These are phyloP conservation scores for Combretum micranthum DNA, from an alignment of 345 rosid genomes.

Conservation along the genomic window DNA sequence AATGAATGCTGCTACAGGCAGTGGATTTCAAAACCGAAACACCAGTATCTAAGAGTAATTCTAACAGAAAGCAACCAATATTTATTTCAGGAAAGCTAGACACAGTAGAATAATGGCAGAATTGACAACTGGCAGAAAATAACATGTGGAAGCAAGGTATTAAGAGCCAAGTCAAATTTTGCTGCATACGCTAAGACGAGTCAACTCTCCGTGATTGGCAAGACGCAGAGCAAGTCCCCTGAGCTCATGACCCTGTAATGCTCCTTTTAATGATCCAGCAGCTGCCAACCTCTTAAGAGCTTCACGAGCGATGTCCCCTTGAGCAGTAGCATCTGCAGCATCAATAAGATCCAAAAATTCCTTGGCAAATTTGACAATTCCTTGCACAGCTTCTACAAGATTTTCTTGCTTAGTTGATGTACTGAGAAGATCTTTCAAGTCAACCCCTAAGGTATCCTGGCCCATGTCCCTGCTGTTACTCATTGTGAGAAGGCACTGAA, in stretches of 20 bases:
- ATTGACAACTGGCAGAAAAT: too few species aligned
- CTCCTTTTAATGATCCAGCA: conserved; percentile 96
- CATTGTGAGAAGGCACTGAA: conserved; percentile 93
- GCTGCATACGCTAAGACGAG: conserved; percentile 68
- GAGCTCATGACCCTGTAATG: conserved; percentile 77
- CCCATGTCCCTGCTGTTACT: conserved; percentile 95
- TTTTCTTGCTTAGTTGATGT: conserved; percentile 83
- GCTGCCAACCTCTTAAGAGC: conserved; percentile 93
- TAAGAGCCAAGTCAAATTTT: conserved; percentile 6
- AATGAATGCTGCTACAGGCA: too few species aligned
- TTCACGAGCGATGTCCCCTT: conserved; percentile 86
- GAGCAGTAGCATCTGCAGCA: conserved; percentile 99
- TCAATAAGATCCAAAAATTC: conserved; percentile 97
- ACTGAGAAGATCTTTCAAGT: conserved; percentile 79
- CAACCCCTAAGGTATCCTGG: conserved; percentile 64
- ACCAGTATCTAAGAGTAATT: too few species aligned
- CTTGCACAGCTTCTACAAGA: conserved; percentile 88
- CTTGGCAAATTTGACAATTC: conserved; percentile 81
- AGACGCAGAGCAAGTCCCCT: conserved; percentile 94
- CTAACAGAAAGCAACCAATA: too few species aligned
- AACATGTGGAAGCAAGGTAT: too few species aligned
- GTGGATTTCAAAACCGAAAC: too few species aligned
- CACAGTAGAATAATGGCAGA: too few species aligned
- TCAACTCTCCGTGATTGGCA: conserved; percentile 96
- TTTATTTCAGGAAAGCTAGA: too few species aligned